Percentiles rank a stretch among this genome's conserved stretches.
Evolutionary conservation across 805 yeast genomes (phyloP).

Genomic region (Pichia thaimueangensis): DNA sequence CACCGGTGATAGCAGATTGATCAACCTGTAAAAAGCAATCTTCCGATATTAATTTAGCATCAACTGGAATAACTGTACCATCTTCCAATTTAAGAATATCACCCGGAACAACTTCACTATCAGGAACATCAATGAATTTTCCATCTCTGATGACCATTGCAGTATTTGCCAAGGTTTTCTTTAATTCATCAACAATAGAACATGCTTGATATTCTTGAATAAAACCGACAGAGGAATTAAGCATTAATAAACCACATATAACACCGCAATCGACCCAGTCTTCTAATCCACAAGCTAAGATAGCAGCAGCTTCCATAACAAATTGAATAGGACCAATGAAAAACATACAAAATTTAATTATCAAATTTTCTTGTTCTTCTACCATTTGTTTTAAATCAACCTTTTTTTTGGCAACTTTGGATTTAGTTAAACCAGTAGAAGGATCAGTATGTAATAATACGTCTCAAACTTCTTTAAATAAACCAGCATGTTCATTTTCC

Average conservation of each 20-base stretch:
- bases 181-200: constrained; percentile 93
- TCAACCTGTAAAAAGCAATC: constrained; percentile 85
- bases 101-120: constrained; percentile 90
- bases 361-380: constrained; percentile 75
- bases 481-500: constrained; percentile 41
- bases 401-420: constrained; percentile 76
- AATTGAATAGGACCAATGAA: constrained; percentile 94
- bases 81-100: constrained; percentile 87
- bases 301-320: constrained; percentile 96
- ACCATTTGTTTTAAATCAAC: constrained; percentile 87
- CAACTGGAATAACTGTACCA: constrained; percentile 88
- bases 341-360: constrained; percentile 77
- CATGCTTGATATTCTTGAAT: constrained; percentile 97
- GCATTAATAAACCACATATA: constrained; percentile 76
- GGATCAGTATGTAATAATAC: constrained; percentile 81
- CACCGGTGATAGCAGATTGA: constrained; percentile 97
- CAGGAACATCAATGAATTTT: constrained; percentile 61
- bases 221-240: constrained; percentile 93
- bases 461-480: constrained; percentile 77
- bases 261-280: constrained; percentile 99
- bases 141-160: constrained; percentile 86
- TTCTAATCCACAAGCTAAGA: constrained; percentile 90
- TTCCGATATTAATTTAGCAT: constrained; percentile 79
- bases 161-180: constrained; percentile 88
- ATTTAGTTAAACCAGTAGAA: constrained; percentile 63